phyloP scores from a whole-genome alignment of 1,284 basidiomycete genomes.

The Puccinia hordei region DNA sequence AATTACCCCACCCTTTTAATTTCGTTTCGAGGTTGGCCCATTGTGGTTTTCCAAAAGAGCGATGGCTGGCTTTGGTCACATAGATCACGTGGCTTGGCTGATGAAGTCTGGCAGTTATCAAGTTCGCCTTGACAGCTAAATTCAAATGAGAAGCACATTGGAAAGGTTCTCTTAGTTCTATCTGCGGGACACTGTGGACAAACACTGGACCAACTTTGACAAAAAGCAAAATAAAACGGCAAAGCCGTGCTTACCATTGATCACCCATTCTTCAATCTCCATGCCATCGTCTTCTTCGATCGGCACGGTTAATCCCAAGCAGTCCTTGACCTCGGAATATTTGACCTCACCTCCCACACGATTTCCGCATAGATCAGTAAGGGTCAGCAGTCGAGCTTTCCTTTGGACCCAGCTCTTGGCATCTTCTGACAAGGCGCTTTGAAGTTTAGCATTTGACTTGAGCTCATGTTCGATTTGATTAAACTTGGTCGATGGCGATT shows the following conservation, averaged over 20 bases:
- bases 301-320: conserved; percentile 21
- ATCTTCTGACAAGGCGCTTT: neutral
- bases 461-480: conserved; percentile 30
- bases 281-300: conserved; percentile 49
- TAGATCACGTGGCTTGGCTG: conserved; percentile 46
- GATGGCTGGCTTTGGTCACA: conserved; percentile 33
- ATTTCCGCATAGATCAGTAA: conserved; percentile 40
- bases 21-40: conserved; percentile 31
- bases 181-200: neutral
- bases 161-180: neutral
- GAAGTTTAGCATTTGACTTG: conserved; percentile 30
- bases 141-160: neutral
- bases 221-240: neutral
- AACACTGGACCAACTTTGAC: neutral
- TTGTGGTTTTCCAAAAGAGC: conserved; percentile 27
- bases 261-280: conserved; percentile 51
- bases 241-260: conserved; percentile 30
- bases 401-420: conserved; percentile 12
- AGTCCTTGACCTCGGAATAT: conserved; percentile 40
- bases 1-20: conserved; percentile 23
- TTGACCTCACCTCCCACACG: conserved; percentile 44
- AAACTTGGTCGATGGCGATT: conserved; percentile 29
- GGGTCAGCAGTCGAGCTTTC: conserved; percentile 44
- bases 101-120: conserved; percentile 45
- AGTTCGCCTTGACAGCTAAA: conserved; percentile 43